These are phyloP conservation scores for Lobosporangium transversale DNA, from an alignment of 192 early-diverging fungal genomes.

Conservation along the genomic window DNA sequence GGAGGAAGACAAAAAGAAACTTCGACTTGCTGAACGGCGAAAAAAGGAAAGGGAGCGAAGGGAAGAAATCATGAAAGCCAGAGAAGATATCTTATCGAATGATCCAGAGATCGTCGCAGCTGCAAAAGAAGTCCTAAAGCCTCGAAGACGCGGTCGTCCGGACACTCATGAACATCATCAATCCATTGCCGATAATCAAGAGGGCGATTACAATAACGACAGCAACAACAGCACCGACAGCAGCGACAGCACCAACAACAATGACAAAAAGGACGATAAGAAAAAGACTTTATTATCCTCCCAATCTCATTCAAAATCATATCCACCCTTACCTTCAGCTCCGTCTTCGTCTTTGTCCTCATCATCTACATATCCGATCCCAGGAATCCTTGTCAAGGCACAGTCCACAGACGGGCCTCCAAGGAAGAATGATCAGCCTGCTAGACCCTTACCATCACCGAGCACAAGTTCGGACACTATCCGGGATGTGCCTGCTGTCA, in stretches of 20 bases:
- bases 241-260: no score
- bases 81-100: neutral
- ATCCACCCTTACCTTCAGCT: neutral
- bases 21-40: slow-evolving; percentile 6
- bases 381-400: no score
- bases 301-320: neutral
- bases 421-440: no score
- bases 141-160: neutral
- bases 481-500: no score
- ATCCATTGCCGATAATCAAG: no score
- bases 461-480: no score
- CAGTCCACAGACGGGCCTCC: no score
- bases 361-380: neutral
- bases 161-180: no score
- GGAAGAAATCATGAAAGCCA: neutral
- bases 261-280: no score
- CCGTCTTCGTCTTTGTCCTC: neutral
- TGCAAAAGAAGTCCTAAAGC: slow-evolving; percentile 1
- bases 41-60: neutral
- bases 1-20: slow-evolving; percentile 9
- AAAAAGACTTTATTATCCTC: no score
- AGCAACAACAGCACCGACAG: neutral
- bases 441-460: no score
- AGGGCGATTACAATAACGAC: neutral
- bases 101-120: slow-evolving; percentile 10